Evolutionary conservation across 805 yeast genomes (phyloP).

Genomic region (Wickerhamiella australiensis): DNA sequence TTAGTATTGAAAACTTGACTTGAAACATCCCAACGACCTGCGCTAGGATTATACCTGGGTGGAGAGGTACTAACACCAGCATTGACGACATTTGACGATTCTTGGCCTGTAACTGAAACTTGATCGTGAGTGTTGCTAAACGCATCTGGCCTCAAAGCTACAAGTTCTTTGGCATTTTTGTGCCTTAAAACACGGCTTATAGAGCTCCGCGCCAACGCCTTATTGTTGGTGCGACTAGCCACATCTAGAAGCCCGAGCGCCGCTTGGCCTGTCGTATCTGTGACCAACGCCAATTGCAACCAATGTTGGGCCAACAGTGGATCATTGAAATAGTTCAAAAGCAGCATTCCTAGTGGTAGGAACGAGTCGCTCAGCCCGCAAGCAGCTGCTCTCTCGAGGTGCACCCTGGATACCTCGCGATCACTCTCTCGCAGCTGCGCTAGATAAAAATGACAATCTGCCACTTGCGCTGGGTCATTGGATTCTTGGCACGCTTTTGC

Average conservation of each 20-base stretch:
- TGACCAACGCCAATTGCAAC: slow-evolving; percentile 58
- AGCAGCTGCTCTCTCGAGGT: slow-evolving; percentile 64
- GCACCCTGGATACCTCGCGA: slow-evolving; percentile 52
- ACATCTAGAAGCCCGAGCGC: slow-evolving; percentile 21
- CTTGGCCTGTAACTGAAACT: too few relatives aligned
- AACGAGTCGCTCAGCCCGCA: slow-evolving; percentile 71
- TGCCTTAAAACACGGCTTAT: slow-evolving; percentile 13
- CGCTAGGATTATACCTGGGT: background rate
- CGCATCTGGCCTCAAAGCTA: slow-evolving; percentile 5
- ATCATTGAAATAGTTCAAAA: slow-evolving; percentile 62
- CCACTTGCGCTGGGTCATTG: slow-evolving; percentile 38
- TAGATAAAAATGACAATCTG: slow-evolving; percentile 63
- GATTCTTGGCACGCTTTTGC: slow-evolving; percentile 50
- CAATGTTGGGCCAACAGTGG: slow-evolving; percentile 55
- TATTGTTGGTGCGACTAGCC: slow-evolving; percentile 10
- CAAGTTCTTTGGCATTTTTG: slow-evolving; percentile 12
- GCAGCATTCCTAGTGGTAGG: slow-evolving; percentile 64
- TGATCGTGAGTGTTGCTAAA: background rate
- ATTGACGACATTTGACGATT: too few relatives aligned
- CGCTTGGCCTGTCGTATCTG: slow-evolving; percentile 21
- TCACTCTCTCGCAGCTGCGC: slow-evolving; percentile 59
- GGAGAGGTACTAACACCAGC: too few relatives aligned
- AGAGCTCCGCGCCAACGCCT: slow-evolving; percentile 6
- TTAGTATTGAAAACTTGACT: background rate
- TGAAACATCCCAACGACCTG: slow-evolving; percentile 8